These are phyloP conservation scores for Pseudopithomyces maydicus DNA, from an alignment of 2,329 filamentous ascomycete genomes.

Conservation along the genomic window DNA sequence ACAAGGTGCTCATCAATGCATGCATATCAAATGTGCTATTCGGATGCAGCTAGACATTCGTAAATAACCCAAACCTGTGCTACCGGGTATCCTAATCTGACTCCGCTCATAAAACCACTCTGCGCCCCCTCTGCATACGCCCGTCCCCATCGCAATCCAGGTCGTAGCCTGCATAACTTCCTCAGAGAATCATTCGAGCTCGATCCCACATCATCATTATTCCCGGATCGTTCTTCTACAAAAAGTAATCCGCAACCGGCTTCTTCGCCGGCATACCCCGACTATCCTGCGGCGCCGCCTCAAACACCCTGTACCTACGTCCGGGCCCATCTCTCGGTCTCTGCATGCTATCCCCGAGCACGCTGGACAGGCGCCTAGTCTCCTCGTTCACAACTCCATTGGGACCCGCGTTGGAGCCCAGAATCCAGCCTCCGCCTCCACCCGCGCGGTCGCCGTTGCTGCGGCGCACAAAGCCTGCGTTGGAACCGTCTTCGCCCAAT, in stretches of 20 bases:
- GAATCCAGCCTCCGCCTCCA: conserved; percentile 44
- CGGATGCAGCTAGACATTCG: not conserved
- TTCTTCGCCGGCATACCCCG: conserved; percentile 99
- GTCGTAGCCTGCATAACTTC: not conserved
- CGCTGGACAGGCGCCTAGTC: conserved; percentile 43
- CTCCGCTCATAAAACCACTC: conserved; percentile 7
- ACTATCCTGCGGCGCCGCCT: conserved; percentile 93
- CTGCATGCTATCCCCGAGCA: conserved; percentile 50
- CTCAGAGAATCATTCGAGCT: not conserved
- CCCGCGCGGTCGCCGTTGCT: conserved; percentile 72
- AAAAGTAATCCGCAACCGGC: conserved; percentile 94
- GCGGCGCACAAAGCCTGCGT: conserved; percentile 52
- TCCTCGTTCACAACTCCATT: conserved; percentile 35
- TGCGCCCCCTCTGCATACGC: too few species aligned
- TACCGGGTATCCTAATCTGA: conserved; percentile 10
- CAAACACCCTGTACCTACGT: conserved; percentile 90
- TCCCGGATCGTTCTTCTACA: conserved; percentile 53
- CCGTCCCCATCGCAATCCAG: not conserved
- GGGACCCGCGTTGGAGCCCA: conserved; percentile 36
- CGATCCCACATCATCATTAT: not conserved
- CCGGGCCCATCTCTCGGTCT: conserved; percentile 70
- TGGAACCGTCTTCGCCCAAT: conserved; percentile 77
- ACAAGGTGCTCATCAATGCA: too few species aligned
- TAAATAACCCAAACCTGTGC: conserved; percentile 1
- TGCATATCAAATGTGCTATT: too few species aligned